phyloP scores from a whole-genome alignment of 805 yeast genomes.

The Brettanomyces bruxellensis region DNA sequence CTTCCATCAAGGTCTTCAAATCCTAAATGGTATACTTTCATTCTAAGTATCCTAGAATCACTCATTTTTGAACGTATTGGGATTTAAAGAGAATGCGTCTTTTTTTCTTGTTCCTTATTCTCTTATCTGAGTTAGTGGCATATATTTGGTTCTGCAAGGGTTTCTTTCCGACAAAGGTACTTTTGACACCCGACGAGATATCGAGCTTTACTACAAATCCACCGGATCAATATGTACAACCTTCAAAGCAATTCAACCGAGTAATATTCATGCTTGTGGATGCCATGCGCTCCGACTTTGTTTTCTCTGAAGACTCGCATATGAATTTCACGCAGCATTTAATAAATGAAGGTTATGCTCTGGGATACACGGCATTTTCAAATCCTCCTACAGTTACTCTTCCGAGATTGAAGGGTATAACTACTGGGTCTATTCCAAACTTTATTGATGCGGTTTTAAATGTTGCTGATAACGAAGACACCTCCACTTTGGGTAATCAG shows the following conservation, averaged over 20 bases:
- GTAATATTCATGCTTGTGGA: constrained; percentile 82
- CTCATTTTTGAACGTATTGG: too few species aligned
- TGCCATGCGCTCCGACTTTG: constrained; percentile 84
- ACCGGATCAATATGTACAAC: constrained; percentile 20
- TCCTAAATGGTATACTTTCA: too few species aligned
- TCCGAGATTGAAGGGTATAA: constrained; percentile 86
- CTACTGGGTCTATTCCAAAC: constrained; percentile 92
- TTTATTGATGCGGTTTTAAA: constrained; percentile 91
- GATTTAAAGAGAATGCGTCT: neutral
- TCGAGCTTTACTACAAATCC: constrained; percentile 24
- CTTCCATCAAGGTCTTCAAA: too few species aligned
- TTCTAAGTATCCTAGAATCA: too few species aligned
- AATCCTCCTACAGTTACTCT: constrained; percentile 96
- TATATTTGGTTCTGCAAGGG: constrained; percentile 65
- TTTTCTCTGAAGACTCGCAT: constrained; percentile 55
- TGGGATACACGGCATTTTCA: constrained; percentile 86
- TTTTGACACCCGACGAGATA: constrained; percentile 51
- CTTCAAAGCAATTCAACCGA: constrained; percentile 46
- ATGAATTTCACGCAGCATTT: constrained; percentile 62
- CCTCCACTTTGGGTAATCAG: constrained; percentile 56
- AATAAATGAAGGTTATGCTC: constrained; percentile 56
- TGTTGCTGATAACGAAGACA: constrained; percentile 81
- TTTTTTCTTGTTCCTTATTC: constrained; percentile 5
- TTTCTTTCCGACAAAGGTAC: constrained; percentile 85
- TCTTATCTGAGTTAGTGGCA: constrained; percentile 38